phyloP scores from a whole-genome alignment of 306 rosid species.

The Myrica gale region DNA sequence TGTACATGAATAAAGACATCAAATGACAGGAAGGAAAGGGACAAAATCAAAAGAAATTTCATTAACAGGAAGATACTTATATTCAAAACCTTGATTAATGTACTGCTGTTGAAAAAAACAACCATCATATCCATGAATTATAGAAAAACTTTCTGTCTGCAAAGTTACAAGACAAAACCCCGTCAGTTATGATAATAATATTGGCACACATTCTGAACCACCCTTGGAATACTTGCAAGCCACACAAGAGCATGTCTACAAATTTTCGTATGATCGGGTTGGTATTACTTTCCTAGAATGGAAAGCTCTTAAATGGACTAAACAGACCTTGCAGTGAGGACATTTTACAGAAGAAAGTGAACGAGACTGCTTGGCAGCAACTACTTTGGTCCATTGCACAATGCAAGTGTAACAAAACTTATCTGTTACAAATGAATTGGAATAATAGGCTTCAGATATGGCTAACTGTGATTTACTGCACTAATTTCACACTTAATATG shows the following conservation, averaged over 20 bases:
- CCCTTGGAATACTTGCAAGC: neutral
- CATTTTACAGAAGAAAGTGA: constrained; percentile 60
- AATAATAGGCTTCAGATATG: neutral
- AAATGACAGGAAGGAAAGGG: neutral
- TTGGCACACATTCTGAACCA: neutral
- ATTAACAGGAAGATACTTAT: constrained; percentile 43
- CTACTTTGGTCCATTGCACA: constrained; percentile 80
- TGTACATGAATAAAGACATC: constrained; percentile 14
- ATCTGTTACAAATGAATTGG: constrained; percentile 52
- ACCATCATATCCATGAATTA: constrained; percentile 68
- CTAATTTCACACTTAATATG: neutral
- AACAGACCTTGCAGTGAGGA: constrained; percentile 87
- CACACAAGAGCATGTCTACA: neutral
- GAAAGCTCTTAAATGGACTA: neutral
- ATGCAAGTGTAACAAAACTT: constrained; percentile 83
- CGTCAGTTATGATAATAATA: constrained; percentile 17
- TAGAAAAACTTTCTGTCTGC: constrained; percentile 62
- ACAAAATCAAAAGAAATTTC: constrained; percentile 9
- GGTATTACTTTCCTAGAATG: constrained; percentile 3
- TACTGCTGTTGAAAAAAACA: constrained; percentile 55
- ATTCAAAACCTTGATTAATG: constrained; percentile 45
- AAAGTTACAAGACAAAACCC: constrained; percentile 11
- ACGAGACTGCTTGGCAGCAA: constrained; percentile 48
- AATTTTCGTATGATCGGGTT: constrained; percentile 1
- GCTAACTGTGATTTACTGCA: neutral